Conservation (phyloP, 1,284 basidiomycete genomes). For the Crocinoboletus sp. region DNA sequence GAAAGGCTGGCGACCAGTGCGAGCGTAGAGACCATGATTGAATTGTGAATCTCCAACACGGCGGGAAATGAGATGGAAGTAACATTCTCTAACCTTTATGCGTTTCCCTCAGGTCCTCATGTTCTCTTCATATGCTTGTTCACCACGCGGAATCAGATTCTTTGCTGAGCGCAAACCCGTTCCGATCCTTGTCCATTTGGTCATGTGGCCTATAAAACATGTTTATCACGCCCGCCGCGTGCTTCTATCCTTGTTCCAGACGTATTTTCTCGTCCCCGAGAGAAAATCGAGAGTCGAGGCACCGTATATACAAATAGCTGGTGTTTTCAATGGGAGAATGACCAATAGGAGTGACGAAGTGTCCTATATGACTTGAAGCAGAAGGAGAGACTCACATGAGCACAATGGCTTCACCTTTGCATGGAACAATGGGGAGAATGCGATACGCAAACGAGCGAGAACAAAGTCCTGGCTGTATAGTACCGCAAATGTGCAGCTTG, state of each 20-base stretch:
- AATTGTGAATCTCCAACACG: not conserved
- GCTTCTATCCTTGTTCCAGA: not conserved
- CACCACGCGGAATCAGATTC: not conserved
- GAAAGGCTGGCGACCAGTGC: conserved; percentile 18
- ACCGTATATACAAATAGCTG: not conserved
- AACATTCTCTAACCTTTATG: conserved; percentile 11
- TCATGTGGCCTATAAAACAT: not conserved
- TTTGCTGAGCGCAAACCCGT: not conserved
- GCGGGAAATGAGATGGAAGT: not conserved
- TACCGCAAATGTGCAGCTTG: not conserved
- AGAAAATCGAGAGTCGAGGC: not conserved
- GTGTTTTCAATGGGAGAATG: not conserved
- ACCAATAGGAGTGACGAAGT: not conserved
- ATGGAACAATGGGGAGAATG: not conserved
- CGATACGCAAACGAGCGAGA: not conserved
- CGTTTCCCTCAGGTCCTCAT: not conserved
- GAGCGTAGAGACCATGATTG: conserved; percentile 19
- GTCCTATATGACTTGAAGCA: not conserved
- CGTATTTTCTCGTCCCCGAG: not conserved
- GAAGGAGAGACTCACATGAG: conserved; percentile 3
- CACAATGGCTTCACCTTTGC: not conserved
- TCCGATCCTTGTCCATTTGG: not conserved
- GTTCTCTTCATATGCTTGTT: conserved; percentile 1
- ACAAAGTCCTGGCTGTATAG: not conserved
- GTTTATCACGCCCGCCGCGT: not conserved